Base-by-base conservation (phyloP, 1,139 yeast genomes). In the Hemisphaericaspora xylofermentans region DNA sequence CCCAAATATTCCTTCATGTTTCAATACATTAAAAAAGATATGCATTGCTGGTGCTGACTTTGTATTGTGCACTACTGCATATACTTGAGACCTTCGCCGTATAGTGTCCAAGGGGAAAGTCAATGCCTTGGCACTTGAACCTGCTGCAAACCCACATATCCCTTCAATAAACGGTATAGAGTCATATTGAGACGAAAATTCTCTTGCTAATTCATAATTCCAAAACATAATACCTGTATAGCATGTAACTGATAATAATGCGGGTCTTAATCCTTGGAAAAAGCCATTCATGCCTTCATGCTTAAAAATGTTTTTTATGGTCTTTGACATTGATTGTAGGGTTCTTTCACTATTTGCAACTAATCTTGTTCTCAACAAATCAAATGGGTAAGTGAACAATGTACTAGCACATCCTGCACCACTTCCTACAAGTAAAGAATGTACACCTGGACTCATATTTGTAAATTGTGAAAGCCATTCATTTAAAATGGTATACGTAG, bases 51-150 rank as follows among this genome's bases (percentile, higher is more conserved):
- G 33, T 13, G 31, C 39, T 7, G 35, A 10, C 34, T 47, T 46
- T 13, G 42, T 37, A 4, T 47, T 49, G 34, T 50, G 43, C 10
- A 41, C 46, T 16, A 56, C 56, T 3, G 75, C 66, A 28, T 76
- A 72, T 52, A 91, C 80, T 58, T 91, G 97, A 36, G 85, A 63
- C 39, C 96, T 68, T 53, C 91, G 83, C 27, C 97, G 70, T 5
- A 91, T 58, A 0, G 95, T 80, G 58, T 93, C 98, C 39, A 93
- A 61, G 0, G 98, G 98, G 60, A 88, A 93, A 0, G 89, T 82
- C 0, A 80, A 52, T 0, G 82, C 78, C 58, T 91, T 93, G 16
- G 95, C 77, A 6, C 80, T 53, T 0, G 81, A 70, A 0, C 97
- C 98, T 0, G 97, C 95, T 0, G 79, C 41, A 36, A 88, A 70